A percentile compares a stretch with the other conserved stretches of the same genome.
phyloP scores from a whole-genome alignment of 305 asterid genomes.

The Salvia sclarea region DNA sequence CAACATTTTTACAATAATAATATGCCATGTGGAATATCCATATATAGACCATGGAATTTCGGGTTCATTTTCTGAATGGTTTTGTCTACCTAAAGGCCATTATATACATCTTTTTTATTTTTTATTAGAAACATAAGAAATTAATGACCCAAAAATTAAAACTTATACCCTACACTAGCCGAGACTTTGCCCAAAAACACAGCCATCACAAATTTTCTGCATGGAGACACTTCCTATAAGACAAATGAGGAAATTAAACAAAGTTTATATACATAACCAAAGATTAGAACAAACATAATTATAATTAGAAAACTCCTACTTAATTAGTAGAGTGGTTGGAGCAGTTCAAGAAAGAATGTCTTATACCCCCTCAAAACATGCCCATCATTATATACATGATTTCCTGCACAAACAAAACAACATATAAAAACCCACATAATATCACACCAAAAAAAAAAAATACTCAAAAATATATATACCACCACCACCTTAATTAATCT shows the following conservation, averaged over 20 bases:
- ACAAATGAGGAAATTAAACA: constrained; percentile 35
- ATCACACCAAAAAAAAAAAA: background rate
- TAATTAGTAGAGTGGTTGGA: constrained; percentile 89
- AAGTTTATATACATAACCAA: constrained; percentile 12
- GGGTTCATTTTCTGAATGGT: no score
- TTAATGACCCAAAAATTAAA: no score
- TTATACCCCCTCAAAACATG: constrained; percentile 17
- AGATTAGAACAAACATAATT: constrained; percentile 46
- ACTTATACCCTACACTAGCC: no score
- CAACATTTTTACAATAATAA: no score
- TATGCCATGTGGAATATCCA: no score
- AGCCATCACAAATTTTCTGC: constrained; percentile 36
- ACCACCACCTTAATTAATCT: background rate
- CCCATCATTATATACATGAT: constrained; percentile 17
- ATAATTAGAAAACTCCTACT: constrained; percentile 33
- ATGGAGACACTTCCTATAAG: constrained; percentile 44
- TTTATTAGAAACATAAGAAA: no score
- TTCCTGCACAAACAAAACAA: constrained; percentile 35
- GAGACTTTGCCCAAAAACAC: no score
- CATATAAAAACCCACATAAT: constrained; percentile 16
- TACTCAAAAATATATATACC: background rate
- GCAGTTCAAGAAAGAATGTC: constrained; percentile 67
- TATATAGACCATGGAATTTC: no score
- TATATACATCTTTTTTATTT: no score
- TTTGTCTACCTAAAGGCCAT: no score